phyloP scores from a whole-genome alignment of 2,329 filamentous ascomycete genomes.

The Fusarium sp. region DNA sequence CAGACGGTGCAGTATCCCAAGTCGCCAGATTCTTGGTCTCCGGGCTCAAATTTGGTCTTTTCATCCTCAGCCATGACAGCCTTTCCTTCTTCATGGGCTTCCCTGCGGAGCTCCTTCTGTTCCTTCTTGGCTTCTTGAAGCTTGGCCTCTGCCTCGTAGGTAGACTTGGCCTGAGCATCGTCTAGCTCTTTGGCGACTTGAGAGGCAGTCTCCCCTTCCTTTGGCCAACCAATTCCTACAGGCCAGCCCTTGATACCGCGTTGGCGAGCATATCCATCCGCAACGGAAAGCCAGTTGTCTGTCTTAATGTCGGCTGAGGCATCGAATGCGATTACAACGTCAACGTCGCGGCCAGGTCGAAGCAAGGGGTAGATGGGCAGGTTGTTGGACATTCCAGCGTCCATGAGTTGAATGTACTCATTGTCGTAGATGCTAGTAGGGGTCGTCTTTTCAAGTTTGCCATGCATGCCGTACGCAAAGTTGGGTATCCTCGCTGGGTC shows the following conservation, averaged over 20 bases:
- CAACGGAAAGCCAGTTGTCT: constrained; percentile 96
- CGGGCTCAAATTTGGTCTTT: constrained; percentile 54
- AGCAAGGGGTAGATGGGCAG: constrained; percentile 95
- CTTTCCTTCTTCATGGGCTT: constrained; percentile 41
- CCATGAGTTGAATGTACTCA: constrained; percentile 87
- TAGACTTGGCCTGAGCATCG: constrained; percentile 69
- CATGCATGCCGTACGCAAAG: constrained; percentile 84
- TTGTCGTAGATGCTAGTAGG: constrained; percentile 79
- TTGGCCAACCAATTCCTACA: constrained; percentile 93
- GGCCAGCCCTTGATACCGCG: constrained; percentile 95
- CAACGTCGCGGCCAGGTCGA: constrained; percentile 86
- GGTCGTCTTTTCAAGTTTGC: constrained; percentile 78
- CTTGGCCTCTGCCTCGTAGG: constrained; percentile 71
- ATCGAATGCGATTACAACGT: constrained; percentile 93
- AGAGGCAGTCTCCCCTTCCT: constrained; percentile 65
- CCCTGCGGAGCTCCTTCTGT: constrained; percentile 49
- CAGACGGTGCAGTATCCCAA: constrained; percentile 94
- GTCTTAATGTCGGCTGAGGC: constrained; percentile 92
- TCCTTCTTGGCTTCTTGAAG: constrained; percentile 69
- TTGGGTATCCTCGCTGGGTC: constrained; percentile 93
- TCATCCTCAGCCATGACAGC: constrained; percentile 43
- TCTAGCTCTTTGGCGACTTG: constrained; percentile 75
- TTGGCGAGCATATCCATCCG: constrained; percentile 91
- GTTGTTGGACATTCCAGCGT: constrained; percentile 99
- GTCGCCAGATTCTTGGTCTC: constrained; percentile 64